phyloP scores from a whole-genome alignment of 1,139 yeast genomes.

The Candida pseudoviswanathii region DNA sequence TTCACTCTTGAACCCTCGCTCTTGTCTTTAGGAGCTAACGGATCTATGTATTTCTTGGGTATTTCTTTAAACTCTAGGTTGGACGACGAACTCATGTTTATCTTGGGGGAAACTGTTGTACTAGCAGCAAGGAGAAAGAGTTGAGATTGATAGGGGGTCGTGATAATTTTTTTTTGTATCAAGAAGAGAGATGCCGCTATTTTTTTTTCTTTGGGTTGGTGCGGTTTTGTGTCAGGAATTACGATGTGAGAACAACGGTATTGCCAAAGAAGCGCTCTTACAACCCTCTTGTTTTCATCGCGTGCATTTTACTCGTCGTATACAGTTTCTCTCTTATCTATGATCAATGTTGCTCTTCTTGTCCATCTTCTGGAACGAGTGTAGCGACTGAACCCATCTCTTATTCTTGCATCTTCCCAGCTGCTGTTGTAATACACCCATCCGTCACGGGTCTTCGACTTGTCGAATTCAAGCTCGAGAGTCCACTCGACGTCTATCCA shows the following conservation, averaged over 20 bases:
- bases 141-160: too few relatives aligned
- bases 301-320: constrained; percentile 21
- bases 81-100: constrained; percentile 29
- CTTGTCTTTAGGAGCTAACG: constrained; percentile 28
- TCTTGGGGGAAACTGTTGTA: too few relatives aligned
- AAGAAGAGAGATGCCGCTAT: background rate
- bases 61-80: constrained; percentile 27
- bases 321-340: constrained; percentile 40
- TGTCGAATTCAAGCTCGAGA: constrained; percentile 42
- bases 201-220: background rate
- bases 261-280: too few relatives aligned
- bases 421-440: constrained; percentile 57
- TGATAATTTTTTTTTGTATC: too few relatives aligned
- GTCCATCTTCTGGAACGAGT: constrained; percentile 56
- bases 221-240: background rate
- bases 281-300: too few relatives aligned
- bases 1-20: constrained; percentile 50
- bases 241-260: too few relatives aligned
- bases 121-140: too few relatives aligned
- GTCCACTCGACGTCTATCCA: constrained; percentile 59
- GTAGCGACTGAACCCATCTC: constrained; percentile 52
- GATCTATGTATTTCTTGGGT: constrained; percentile 32
- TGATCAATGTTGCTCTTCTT: constrained; percentile 48
- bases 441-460: constrained; percentile 40
- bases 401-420: constrained; percentile 46